These are phyloP conservation scores for Iberis pinnata DNA, from an alignment of 345 rosid species.

Conservation along the genomic window DNA sequence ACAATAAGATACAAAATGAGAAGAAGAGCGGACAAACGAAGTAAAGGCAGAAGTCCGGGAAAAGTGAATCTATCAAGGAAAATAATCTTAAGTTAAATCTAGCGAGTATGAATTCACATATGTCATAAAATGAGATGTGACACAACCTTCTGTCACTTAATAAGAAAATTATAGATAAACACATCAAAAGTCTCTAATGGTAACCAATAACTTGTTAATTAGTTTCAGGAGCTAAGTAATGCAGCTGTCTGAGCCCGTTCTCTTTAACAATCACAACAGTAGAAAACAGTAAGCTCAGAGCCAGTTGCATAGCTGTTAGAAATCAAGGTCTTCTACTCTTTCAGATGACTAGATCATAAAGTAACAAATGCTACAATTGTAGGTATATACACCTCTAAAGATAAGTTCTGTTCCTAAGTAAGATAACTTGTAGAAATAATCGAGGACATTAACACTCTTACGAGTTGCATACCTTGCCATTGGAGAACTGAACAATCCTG, in stretches of 20 bases:
- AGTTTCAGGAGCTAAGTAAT: slow-evolving; percentile 1
- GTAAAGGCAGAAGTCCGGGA: neutral
- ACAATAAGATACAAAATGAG: slow-evolving; percentile 15
- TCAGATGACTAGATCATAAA: neutral
- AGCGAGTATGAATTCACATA: neutral
- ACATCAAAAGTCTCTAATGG: slow-evolving; percentile 2
- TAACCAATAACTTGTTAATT: slow-evolving; percentile 10
- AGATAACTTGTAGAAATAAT: neutral
- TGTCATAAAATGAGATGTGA: neutral
- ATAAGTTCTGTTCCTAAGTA: neutral
- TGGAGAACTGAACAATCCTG: slow-evolving; percentile 92
- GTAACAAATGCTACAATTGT: neutral
- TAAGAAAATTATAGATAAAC: slow-evolving; percentile 5
- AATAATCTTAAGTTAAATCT: neutral
- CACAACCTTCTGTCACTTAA: neutral
- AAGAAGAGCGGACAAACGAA: neutral
- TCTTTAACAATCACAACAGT: neutral
- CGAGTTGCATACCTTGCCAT: slow-evolving; percentile 59
- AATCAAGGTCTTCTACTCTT: neutral
- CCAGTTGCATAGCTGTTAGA: neutral
- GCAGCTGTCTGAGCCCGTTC: neutral
- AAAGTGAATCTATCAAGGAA: slow-evolving; percentile 7
- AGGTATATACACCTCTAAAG: slow-evolving; percentile 7
- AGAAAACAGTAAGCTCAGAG: slow-evolving; percentile 1
- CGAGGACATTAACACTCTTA: slow-evolving; percentile 5